Base-by-base conservation (phyloP, 805 yeast genomes). In the Candida namnaoensis region DNA sequence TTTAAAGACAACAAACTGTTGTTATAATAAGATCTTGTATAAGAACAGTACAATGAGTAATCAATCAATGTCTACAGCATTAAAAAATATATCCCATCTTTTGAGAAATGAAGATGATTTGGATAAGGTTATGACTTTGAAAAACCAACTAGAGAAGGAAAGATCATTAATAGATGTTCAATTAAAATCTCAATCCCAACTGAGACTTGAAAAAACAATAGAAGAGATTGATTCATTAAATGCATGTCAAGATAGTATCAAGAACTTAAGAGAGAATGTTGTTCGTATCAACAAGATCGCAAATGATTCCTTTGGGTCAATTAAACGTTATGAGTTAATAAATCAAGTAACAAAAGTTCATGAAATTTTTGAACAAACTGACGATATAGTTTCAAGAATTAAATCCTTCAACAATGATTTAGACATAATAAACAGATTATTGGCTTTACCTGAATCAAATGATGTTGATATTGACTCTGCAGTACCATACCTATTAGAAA, bases 81-180 rank as follows among this genome's bases (percentile, higher is more conserved):
- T 63, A 9, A 47, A 48, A 33, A 56, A 52, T 74, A 74, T 28
- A 48, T 52, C 43, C 51, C 48, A 34, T 46, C 51, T 47, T 41
- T 58, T 5, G 46, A 55, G 19, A 41, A 53, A 43, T 40, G 64
- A 14, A 34, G 42, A 38, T 44, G 57, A 38, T 60, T 55, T 82
- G 34, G 74, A 68, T 39, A 77, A 74, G 43, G 69, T 82, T 7
- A 61, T 66, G 10, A 61, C 66, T 8, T 60, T 83, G 27, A 73
- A 72, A 42, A 76, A 71, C 41, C 82, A 78, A 44, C 61, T 83
- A 38, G 45, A 58, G 7, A 80, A 80, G 47, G 96, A 91, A 54
- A 86, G 85, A 57, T 71, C 82, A 0, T 72, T 83, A 4, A 66
- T 88, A 11, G 96, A 87, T 50, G 68, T 81, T 38, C 91, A 88